Evolutionary conservation across 2,329 filamentous ascomycete genomes (phyloP).

Genomic region (Metarhizium guizhouense): DNA sequence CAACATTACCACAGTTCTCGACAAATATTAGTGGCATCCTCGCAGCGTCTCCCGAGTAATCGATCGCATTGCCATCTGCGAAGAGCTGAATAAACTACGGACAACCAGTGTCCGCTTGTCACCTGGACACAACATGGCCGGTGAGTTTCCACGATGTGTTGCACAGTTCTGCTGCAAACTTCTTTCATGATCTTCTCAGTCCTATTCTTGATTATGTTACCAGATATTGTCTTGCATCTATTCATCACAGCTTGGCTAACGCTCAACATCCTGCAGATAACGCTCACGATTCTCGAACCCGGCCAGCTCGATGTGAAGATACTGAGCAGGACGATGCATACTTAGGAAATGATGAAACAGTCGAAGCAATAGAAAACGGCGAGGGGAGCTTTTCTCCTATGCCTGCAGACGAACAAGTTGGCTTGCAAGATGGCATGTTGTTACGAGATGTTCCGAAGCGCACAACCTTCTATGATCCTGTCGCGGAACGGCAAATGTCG

Average conservation of each 20-base stretch:
- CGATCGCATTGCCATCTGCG: not conserved
- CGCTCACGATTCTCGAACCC: not conserved
- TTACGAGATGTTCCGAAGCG: conserved; percentile 53
- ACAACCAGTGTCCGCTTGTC: not conserved
- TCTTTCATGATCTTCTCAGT: not conserved
- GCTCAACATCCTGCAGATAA: not conserved
- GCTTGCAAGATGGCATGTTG: conserved; percentile 47
- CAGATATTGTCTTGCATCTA: not conserved
- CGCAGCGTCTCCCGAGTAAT: not conserved
- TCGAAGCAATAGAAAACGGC: not conserved
- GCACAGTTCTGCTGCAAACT: not conserved
- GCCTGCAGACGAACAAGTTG: conserved; percentile 17
- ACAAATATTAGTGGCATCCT: not conserved
- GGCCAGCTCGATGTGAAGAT: not conserved
- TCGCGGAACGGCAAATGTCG: conserved; percentile 88
- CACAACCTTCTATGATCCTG: conserved; percentile 88
- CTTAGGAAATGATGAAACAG: not conserved
- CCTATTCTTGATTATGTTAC: too few relatives aligned
- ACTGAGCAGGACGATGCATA: not conserved
- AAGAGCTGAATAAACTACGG: not conserved
- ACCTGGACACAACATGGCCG: conserved; percentile 1
- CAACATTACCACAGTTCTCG: not conserved
- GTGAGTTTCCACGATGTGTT: conserved; percentile 1
- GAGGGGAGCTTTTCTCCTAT: conserved; percentile 1
- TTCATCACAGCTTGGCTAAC: not conserved